phyloP scores from a whole-genome alignment of 2,329 filamentous ascomycete species.

The Tolypocladium pustulatum region DNA sequence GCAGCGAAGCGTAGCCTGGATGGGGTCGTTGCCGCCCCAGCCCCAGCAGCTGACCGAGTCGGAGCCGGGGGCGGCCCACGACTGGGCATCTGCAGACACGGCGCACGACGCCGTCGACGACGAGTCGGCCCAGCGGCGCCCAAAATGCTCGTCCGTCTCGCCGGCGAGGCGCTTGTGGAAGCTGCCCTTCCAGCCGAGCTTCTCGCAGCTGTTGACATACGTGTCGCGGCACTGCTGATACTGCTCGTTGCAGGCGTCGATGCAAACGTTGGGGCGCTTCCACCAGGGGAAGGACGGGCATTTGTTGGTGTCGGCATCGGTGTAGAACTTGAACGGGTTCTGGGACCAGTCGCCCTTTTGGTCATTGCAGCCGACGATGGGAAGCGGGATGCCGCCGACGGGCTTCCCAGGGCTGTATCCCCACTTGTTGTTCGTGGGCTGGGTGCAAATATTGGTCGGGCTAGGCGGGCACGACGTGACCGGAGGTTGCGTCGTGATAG shows the following conservation, averaged over 20 bases:
- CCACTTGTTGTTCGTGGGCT: slow-evolving; percentile 44
- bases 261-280: slow-evolving; percentile 29
- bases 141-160: slow-evolving; percentile 11
- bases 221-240: slow-evolving; percentile 34
- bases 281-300: slow-evolving; percentile 33
- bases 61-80: slow-evolving; percentile 7
- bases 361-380: slow-evolving; percentile 45
- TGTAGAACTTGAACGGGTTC: slow-evolving; percentile 44
- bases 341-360: slow-evolving; percentile 26
- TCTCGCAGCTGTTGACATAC: slow-evolving; percentile 39
- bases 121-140: slow-evolving; percentile 11
- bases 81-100: background rate
- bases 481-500: slow-evolving; percentile 18
- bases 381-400: slow-evolving; percentile 40
- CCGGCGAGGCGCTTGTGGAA: slow-evolving; percentile 13
- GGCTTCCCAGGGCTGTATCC: slow-evolving; percentile 57
- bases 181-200: slow-evolving; percentile 14
- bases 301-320: slow-evolving; percentile 25
- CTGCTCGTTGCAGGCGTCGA: slow-evolving; percentile 43
- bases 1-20: slow-evolving; percentile 30
- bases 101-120: slow-evolving; percentile 2
- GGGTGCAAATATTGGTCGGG: slow-evolving; percentile 41
- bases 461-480: slow-evolving; percentile 29
- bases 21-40: slow-evolving; percentile 18
- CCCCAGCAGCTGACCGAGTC: slow-evolving; percentile 12